Conservation (phyloP, 2,329 filamentous ascomycete genomes). For the Fusarium sp. region DNA sequence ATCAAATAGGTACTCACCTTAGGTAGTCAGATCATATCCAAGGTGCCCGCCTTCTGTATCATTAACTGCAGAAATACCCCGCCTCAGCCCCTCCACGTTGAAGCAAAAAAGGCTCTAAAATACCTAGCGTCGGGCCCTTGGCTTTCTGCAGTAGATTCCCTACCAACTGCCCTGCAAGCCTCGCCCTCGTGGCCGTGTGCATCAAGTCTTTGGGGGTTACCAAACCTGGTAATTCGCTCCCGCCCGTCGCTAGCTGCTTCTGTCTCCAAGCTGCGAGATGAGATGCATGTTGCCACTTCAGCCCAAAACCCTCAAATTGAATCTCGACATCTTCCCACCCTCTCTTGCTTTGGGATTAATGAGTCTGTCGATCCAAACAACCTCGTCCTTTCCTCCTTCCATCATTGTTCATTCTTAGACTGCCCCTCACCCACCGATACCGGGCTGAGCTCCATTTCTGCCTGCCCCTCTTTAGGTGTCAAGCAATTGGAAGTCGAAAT, state of each 20-base stretch:
- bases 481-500: constrained; percentile 25
- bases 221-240: constrained; percentile 9
- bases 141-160: constrained; percentile 25
- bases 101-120: constrained; percentile 21
- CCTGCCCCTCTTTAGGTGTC: constrained; percentile 40
- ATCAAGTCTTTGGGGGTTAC: constrained; percentile 19
- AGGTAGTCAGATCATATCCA: no score
- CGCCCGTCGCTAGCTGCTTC: not conserved
- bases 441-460: constrained; percentile 40
- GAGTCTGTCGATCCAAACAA: constrained; percentile 27
- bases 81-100: constrained; percentile 29
- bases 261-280: not conserved
- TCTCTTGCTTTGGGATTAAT: constrained; percentile 14
- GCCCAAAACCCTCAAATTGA: constrained; percentile 27
- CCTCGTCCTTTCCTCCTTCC: constrained; percentile 8
- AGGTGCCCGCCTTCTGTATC: not conserved
- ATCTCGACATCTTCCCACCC: constrained; percentile 36
- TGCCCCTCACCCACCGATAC: constrained; percentile 37
- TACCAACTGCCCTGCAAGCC: constrained; percentile 33
- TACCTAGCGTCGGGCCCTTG: constrained; percentile 14
- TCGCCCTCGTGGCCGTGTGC: constrained; percentile 40
- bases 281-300: constrained; percentile 36
- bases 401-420: not conserved
- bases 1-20: no score
- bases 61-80: not conserved